Evolutionary conservation across 2,329 filamentous ascomycete genomes (phyloP).

Genomic region (Neophaeococcomyces aloes): DNA sequence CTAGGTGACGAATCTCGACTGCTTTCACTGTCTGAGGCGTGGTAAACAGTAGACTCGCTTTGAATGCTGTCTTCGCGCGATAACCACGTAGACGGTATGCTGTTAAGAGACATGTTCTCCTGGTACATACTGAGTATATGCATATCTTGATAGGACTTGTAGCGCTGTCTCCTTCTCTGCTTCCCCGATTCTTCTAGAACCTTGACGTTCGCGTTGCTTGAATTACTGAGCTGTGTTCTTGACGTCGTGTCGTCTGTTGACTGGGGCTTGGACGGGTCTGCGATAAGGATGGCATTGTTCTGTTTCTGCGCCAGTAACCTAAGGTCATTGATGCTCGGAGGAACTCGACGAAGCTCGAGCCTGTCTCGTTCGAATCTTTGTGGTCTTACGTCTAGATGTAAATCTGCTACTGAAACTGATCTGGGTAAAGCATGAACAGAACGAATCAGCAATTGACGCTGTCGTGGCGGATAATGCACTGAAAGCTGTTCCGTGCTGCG

Average conservation of each 20-base stretch:
- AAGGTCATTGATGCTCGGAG: background rate
- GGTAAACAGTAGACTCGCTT: too few relatives aligned
- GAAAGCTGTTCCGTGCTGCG: background rate
- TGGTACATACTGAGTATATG: constrained; percentile 19
- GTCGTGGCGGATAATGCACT: background rate
- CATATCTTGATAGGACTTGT: constrained; percentile 13
- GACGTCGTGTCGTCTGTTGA: background rate
- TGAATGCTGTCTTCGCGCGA: too few relatives aligned
- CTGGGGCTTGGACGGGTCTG: background rate
- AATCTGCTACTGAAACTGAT: constrained; percentile 1
- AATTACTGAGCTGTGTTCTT: too few relatives aligned
- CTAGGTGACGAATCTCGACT: background rate
- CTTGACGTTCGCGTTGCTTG: background rate
- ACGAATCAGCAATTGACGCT: background rate
- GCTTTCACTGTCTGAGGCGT: constrained; percentile 1
- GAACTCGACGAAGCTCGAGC: background rate
- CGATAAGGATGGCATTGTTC: background rate
- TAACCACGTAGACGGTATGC: background rate
- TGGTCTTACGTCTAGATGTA: background rate
- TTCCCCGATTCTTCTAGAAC: background rate
- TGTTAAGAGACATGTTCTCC: background rate
- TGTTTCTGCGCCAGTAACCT: background rate
- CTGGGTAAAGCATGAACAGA: background rate
- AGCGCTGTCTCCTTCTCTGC: constrained; percentile 2
- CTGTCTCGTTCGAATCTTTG: background rate